These are phyloP conservation scores for Coffea humblotiana DNA, from an alignment of 305 asterid genomes.

Conservation along the genomic window DNA sequence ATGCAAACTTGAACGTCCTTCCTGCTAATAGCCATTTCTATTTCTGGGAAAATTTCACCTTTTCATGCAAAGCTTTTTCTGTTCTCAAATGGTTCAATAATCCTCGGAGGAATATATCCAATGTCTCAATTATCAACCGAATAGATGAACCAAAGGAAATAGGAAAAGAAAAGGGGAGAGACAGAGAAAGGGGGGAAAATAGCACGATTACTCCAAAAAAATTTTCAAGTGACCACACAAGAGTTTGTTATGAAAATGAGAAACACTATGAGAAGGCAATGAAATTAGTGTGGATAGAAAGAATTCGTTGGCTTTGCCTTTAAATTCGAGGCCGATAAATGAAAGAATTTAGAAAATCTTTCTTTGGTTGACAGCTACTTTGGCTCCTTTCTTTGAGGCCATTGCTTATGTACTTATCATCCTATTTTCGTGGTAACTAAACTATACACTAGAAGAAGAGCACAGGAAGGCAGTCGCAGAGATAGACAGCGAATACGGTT, in stretches of 20 bases:
- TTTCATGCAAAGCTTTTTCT: neutral
- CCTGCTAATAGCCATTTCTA: slow-evolving; percentile 46
- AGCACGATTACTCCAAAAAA: neutral
- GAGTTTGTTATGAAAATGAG: neutral
- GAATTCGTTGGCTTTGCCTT: neutral
- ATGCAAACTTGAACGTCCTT: slow-evolving; percentile 44
- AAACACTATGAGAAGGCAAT: slow-evolving; percentile 23
- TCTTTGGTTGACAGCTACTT: slow-evolving; percentile 38
- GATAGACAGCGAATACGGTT: neutral
- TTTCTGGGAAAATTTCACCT: neutral
- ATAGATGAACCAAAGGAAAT: neutral
- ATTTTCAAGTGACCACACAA: neutral
- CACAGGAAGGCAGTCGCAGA: neutral
- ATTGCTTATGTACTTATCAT: slow-evolving; percentile 18
- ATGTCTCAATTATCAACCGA: neutral
- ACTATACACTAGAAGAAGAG: neutral
- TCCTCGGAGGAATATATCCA: neutral
- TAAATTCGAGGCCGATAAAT: neutral
- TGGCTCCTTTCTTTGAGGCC: slow-evolving; percentile 41
- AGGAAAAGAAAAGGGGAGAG: neutral
- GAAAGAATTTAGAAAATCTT: slow-evolving; percentile 31
- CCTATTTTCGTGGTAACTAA: slow-evolving; percentile 10
- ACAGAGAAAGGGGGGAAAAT: no score
- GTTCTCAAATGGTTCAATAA: neutral
- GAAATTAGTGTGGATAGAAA: slow-evolving; percentile 2